Evolutionary conservation across 1,284 basidiomycete genomes (phyloP), one percentile per base, ranked within the genome.

Genomic region (Leccinum subrobustum): DNA sequence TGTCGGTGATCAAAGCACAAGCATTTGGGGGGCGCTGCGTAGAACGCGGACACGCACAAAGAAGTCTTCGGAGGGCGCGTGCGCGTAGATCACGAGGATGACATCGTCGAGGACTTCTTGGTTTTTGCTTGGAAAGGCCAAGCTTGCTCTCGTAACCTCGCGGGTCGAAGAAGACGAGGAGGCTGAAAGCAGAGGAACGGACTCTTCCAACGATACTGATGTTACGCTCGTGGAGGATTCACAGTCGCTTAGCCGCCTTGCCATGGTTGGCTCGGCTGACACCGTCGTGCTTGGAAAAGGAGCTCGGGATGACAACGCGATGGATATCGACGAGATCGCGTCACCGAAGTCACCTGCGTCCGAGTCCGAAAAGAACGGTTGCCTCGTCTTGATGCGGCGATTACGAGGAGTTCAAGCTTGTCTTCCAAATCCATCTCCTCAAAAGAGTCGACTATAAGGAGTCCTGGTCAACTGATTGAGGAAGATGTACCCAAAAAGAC

Each of bases 61-160:
- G 76, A 87, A 84, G 73, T 78, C 85, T 33, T 83, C 85, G 27
- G 89, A 92, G 61, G 85, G 83, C 42, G 87, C 88, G 47, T 90
- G n/a, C 71, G 79, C 20, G 79, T 91, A 23, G 86, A 88, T 27
- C 84, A 89, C 52, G 85, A 83, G 54, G 76, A 80, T n/a, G 86
- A 88, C 31, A 81, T 88, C 8, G 82, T 84, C 14, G 89, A 91
- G 57, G 78, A 84, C 2, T 90, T 89, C 63, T 77, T 92, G 52
- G 78, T 82, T 60, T 79, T 81, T 54, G 90, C 90, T 2, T 92
- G 88, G 85, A 81, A 78, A 59, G 83, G 95, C 95, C 7, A 95
- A 96, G 70, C 83, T 97, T n/a, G 95, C 95, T 0, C 81, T 97
- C 16, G 90, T 96, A 18, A 94, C 94, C 3, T 91, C 92, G 3